Evolutionary conservation across 75 land plant genomes (phyloP).

Genomic region (Sequoia sempervirens): DNA sequence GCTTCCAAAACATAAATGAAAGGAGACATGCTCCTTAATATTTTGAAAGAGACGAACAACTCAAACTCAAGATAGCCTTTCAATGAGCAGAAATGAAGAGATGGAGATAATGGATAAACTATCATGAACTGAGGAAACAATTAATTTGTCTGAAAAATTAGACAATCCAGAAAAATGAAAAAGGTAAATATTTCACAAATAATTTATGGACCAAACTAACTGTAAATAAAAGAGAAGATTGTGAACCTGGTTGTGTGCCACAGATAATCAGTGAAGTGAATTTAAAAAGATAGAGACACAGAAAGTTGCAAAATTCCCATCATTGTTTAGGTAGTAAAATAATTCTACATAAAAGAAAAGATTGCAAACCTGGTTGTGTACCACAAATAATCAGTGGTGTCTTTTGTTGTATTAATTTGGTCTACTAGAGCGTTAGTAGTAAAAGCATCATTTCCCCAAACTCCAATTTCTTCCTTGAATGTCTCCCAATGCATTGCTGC

Average conservation of each 20-base stretch:
- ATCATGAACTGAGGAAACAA: not conserved
- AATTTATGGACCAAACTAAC: not conserved
- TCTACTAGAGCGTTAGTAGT: conserved; percentile 46
- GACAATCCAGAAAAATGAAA: not conserved
- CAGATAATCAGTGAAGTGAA: conserved; percentile 63
- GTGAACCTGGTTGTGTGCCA: conserved; percentile 77
- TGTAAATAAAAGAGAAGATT: not conserved
- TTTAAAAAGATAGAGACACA: not conserved
- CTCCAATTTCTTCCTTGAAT: conserved; percentile 22
- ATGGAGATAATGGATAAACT: not conserved
- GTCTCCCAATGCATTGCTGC: too few relatives aligned
- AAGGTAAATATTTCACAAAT: not conserved
- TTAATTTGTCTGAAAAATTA: not conserved
- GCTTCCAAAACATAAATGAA: not conserved
- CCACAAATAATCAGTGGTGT: conserved; percentile 89
- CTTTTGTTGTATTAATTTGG: conserved; percentile 84
- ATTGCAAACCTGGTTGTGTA: conserved; percentile 64
- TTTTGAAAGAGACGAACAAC: not conserved
- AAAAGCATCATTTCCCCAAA: conserved; percentile 56
- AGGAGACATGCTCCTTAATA: not conserved
- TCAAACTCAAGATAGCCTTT: not conserved
- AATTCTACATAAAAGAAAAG: not conserved
- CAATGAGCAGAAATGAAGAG: not conserved
- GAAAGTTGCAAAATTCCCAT: conserved; percentile 4
- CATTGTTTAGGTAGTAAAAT: conserved; percentile 1